phyloP scores from a whole-genome alignment of 2,329 filamentous ascomycete species.

The Talaromyces sp. region DNA sequence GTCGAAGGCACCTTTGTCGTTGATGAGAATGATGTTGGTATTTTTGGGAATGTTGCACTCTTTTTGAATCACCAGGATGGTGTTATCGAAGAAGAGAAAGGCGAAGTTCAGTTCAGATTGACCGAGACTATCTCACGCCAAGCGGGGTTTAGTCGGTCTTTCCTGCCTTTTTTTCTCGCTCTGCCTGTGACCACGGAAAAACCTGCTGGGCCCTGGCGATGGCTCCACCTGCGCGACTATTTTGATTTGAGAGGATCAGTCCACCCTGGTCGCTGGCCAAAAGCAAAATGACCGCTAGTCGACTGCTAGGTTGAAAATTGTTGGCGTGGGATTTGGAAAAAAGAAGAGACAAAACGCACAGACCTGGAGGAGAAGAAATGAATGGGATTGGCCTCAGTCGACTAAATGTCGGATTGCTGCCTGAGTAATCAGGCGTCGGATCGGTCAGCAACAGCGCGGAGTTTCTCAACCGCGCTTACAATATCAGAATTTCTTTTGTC shows the following conservation, averaged over 20 bases:
- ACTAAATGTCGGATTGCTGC: neutral
- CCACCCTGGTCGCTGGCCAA: neutral
- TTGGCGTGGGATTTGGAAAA: neutral
- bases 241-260: neutral
- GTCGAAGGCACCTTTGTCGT: neutral
- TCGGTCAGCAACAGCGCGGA: neutral
- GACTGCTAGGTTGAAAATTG: too few relatives aligned
- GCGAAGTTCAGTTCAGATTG: neutral
- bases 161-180: constrained; percentile 2
- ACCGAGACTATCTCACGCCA: constrained; percentile 4
- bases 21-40: neutral
- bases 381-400: too few relatives aligned
- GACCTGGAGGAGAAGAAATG: neutral
- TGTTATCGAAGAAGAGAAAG: neutral
- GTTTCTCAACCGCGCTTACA: neutral
- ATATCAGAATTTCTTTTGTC: neutral
- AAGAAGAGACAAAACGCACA: neutral
- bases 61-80: neutral
- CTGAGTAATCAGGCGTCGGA: neutral
- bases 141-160: constrained; percentile 1
- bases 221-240: neutral
- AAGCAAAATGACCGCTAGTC: too few relatives aligned
- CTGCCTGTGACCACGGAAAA: constrained; percentile 1
- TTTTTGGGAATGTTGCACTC: neutral
- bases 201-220: neutral